phyloP scores from a whole-genome alignment of 176 grass and related monocot species.

The Zoysia pacifica region DNA sequence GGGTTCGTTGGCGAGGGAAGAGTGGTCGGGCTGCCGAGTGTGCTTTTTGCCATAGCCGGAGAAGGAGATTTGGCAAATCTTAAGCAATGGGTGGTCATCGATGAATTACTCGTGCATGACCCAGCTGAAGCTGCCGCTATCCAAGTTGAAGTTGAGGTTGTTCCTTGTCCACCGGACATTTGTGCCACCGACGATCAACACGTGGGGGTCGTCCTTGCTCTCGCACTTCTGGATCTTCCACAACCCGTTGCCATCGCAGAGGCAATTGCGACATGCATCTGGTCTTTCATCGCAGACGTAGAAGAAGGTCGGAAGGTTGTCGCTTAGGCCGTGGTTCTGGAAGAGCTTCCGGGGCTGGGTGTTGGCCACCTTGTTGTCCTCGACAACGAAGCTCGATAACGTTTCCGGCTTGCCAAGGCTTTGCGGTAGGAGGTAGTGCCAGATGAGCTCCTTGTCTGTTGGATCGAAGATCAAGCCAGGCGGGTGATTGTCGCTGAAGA shows the following conservation, averaged over 20 bases:
- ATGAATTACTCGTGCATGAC: slow-evolving; percentile 38
- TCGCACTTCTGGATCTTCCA: neutral
- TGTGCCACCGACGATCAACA: neutral
- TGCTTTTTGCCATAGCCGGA: slow-evolving; percentile 21
- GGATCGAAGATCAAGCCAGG: neutral
- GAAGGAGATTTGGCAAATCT: slow-evolving; percentile 7
- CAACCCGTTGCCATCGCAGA: neutral
- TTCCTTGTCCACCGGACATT: neutral
- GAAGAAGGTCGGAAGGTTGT: neutral
- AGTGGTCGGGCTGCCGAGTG: neutral
- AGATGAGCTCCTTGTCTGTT: neutral
- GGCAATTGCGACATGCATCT: neutral
- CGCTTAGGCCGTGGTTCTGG: neutral
- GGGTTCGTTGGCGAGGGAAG: neutral
- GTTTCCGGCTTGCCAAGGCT: neutral
- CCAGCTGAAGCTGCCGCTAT: slow-evolving; percentile 26
- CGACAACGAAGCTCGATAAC: neutral
- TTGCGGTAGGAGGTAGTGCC: neutral
- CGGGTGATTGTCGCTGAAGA: neutral
- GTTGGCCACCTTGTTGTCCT: slow-evolving; percentile 13
- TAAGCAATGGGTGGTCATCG: neutral
- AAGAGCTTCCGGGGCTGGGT: slow-evolving; percentile 29
- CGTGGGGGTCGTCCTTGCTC: too few species aligned
- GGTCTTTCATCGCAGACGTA: neutral
- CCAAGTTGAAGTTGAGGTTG: neutral